These are phyloP conservation scores for Prillingera fragicola DNA, from an alignment of 1,284 basidiomycete species.

Conservation along the genomic window DNA sequence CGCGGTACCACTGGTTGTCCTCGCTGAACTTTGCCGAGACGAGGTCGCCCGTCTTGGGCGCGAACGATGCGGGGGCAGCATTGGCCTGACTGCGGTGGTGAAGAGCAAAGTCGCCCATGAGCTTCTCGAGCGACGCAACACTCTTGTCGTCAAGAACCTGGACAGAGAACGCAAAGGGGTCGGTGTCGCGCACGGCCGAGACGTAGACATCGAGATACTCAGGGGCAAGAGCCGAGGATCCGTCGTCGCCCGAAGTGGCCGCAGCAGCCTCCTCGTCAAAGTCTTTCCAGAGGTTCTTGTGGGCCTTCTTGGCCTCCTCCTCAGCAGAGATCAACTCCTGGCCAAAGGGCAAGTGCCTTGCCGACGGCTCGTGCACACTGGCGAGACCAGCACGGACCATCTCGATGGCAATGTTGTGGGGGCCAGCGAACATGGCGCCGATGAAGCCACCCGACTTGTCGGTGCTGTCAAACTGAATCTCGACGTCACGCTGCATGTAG, in stretches of 20 bases:
- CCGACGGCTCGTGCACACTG: constrained; percentile 79
- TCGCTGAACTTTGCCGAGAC: constrained; percentile 64
- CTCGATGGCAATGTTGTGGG: constrained; percentile 74
- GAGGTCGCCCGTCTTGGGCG: constrained; percentile 75
- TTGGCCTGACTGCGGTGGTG: constrained; percentile 66
- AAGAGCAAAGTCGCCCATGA: constrained; percentile 87
- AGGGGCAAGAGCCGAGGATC: constrained; percentile 59
- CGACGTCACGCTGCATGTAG: constrained; percentile 91
- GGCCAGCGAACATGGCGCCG: constrained; percentile 72
- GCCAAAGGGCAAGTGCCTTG: constrained; percentile 71
- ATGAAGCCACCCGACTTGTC: constrained; percentile 98
- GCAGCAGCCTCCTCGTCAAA: constrained; percentile 60
- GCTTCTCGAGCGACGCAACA: constrained; percentile 79
- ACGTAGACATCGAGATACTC: constrained; percentile 89
- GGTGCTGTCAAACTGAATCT: constrained; percentile 79
- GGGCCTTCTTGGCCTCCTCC: constrained; percentile 69
- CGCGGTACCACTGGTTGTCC: constrained; percentile 90
- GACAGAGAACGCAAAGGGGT: constrained; percentile 79
- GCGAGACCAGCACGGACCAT: constrained; percentile 73
- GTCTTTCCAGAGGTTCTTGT: constrained; percentile 75
- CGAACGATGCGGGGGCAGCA: constrained; percentile 58
- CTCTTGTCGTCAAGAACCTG: constrained; percentile 80
- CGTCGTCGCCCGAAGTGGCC: constrained; percentile 44
- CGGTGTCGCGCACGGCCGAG: constrained; percentile 75
- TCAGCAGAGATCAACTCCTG: constrained; percentile 79